Evolutionary conservation across 106 monocot genomes (phyloP).

Genomic region (Hemerocallis citrina): DNA sequence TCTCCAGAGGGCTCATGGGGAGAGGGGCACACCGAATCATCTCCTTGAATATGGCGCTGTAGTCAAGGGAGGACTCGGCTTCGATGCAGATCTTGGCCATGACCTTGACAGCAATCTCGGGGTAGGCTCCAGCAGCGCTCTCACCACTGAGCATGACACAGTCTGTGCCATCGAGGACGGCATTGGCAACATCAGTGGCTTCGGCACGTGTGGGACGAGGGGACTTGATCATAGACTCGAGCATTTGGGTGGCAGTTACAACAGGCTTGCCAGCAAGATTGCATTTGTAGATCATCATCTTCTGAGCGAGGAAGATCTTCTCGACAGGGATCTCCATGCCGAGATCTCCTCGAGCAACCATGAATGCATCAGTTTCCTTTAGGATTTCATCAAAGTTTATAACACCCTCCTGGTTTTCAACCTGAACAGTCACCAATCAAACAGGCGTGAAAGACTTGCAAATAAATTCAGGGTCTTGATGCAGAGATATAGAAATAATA

Average conservation of each 20-base stretch:
- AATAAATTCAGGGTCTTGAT: neutral
- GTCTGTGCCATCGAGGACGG: constrained; percentile 58
- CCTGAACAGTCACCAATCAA: constrained; percentile 12
- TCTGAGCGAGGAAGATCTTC: constrained; percentile 50
- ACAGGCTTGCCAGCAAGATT: constrained; percentile 48
- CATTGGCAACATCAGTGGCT: constrained; percentile 57
- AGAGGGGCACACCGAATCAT: constrained; percentile 25
- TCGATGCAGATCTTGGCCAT: constrained; percentile 47
- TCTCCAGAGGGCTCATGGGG: constrained; percentile 52
- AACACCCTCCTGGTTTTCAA: constrained; percentile 64
- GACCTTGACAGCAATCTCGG: constrained; percentile 30
- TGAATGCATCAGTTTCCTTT: constrained; percentile 32
- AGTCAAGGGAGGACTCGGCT: constrained; percentile 39
- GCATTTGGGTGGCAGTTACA: constrained; percentile 59
- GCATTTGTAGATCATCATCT: constrained; percentile 68
- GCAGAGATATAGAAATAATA: neutral
- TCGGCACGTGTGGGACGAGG: constrained; percentile 60
- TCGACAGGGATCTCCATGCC: constrained; percentile 52
- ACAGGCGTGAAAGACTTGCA: no score
- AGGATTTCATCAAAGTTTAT: constrained; percentile 52
- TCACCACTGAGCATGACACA: constrained; percentile 61
- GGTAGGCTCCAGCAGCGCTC: constrained; percentile 39
- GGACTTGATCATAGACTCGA: constrained; percentile 62
- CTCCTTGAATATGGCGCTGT: constrained; percentile 28
- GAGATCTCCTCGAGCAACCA: constrained; percentile 50